Percentiles rank a stretch among this genome's conserved stretches.
Evolutionary conservation across 2,329 filamentous ascomycete species (phyloP).

Genomic region (Pseudonectria buxi): DNA sequence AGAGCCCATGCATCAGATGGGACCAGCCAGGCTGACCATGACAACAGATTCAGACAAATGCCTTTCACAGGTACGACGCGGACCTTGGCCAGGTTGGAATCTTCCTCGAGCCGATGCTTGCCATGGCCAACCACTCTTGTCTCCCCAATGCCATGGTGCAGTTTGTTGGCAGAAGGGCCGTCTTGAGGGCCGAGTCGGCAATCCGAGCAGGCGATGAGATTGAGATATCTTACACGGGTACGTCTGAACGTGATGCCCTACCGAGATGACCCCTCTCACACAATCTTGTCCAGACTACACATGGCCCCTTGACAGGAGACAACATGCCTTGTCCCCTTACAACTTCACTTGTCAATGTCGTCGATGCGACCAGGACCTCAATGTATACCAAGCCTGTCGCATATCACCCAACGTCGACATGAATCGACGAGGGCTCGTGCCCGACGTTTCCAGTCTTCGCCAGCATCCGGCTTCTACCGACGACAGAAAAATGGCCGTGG

Average conservation of each 20-base stretch:
- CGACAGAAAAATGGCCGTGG: slow-evolving; percentile 9
- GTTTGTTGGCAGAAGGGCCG: slow-evolving; percentile 45
- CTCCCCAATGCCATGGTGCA: slow-evolving; percentile 52
- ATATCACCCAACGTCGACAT: slow-evolving; percentile 33
- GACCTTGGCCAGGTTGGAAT: slow-evolving; percentile 48
- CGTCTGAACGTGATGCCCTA: slow-evolving; percentile 12
- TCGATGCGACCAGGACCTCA: slow-evolving; percentile 44
- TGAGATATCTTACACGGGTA: slow-evolving; percentile 56
- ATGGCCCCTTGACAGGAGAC: slow-evolving; percentile 36
- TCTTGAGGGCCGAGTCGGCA: slow-evolving; percentile 41
- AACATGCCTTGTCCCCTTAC: slow-evolving; percentile 39
- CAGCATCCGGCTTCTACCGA: slow-evolving; percentile 21
- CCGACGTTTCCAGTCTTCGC: slow-evolving; percentile 28
- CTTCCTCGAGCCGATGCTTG: slow-evolving; percentile 48
- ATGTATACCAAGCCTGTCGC: slow-evolving; percentile 47
- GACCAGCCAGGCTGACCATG: slow-evolving; percentile 1
- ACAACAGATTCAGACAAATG: slow-evolving; percentile 52
- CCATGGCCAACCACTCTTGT: slow-evolving; percentile 59
- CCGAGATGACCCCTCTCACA: neutral
- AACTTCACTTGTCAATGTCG: slow-evolving; percentile 46
- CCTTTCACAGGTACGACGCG: slow-evolving; percentile 49
- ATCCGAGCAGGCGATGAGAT: slow-evolving; percentile 51
- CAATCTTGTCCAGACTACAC: slow-evolving; percentile 37
- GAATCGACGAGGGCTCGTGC: slow-evolving; percentile 39
- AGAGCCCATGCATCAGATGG: neutral